Base-by-base conservation (phyloP, 2,329 filamentous ascomycete genomes). In the Colletotrichum eremochloae region DNA sequence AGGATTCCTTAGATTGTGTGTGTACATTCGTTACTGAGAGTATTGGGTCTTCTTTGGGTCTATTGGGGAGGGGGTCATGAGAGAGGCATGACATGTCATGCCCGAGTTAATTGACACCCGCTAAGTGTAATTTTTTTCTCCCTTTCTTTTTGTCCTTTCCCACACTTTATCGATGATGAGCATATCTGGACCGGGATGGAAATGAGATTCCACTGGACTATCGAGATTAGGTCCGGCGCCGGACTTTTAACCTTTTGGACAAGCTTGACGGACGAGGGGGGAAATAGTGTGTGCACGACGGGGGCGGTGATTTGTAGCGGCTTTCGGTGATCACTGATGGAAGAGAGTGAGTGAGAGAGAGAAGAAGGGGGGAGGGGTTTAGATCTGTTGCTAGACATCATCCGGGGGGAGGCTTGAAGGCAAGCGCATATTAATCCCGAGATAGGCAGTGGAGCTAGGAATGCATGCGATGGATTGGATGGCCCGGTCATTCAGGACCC, bases 181-280 rank as follows among this genome's bases (percentile, higher is more conserved):
- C 62, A 56, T 55, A 67, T 42, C 29, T 42, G 40, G 29, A 60
- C 64, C 40, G 48, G 64, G 52, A 66, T 55, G 55, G 65, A 71
- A 71, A 68, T 63, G 68, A 63, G 64, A 71, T 53, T 53, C 58
- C 68, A 64, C 64, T 71, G 68, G 64, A 52, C 50, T 71, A 71
- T 71, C 64, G 64, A 71, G 64, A 71, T 68, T 71, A 58, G 64
- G 68, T 58, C 58, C 48, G 64, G 58, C 64, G 64, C 68, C 58
- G 31, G 58, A 20, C 44, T 46, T 67, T 71, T 68, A 68, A 68
- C 58, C 65, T 68, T 63, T 62, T 38, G 58, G 44, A 48, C 55
- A 46, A 61, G 46, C 53, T 52, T 38, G 40, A 38, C 33, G 42
- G 63, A 38, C 55, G 55, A 66, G 36, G 31, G 55, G 18, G 52